Percentiles rank a stretch among this genome's conserved stretches.
These are phyloP conservation scores for Hemileccinum rubropunctum DNA, from an alignment of 768 basidiomycete species.

Conservation along the genomic window DNA sequence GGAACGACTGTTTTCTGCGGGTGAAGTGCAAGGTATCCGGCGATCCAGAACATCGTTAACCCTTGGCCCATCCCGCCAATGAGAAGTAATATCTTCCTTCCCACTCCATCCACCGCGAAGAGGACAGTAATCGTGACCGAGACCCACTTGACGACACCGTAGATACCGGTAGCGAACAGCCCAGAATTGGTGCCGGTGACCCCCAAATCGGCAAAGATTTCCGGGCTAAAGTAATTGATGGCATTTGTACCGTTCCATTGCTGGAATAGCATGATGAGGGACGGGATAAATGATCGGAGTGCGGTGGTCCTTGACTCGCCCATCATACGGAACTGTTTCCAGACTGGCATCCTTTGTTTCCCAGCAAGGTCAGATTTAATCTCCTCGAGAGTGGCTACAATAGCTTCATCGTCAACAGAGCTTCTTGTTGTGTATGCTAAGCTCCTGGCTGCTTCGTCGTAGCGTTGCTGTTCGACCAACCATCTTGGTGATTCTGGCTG, in stretches of 20 bases:
- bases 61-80: constrained; percentile 50
- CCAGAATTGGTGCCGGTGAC: constrained; percentile 41
- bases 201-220: constrained; percentile 49
- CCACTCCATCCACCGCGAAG: constrained; percentile 47
- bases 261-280: constrained; percentile 45
- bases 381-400: constrained; percentile 40
- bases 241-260: constrained; percentile 56
- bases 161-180: constrained; percentile 50
- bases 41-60: constrained; percentile 38
- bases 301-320: constrained; percentile 42
- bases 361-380: constrained; percentile 49
- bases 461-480: constrained; percentile 46
- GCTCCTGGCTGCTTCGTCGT: constrained; percentile 39
- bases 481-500: constrained; percentile 59
- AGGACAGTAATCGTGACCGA: constrained; percentile 38
- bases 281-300: constrained; percentile 44
- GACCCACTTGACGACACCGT: constrained; percentile 40
- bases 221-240: constrained; percentile 54
- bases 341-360: constrained; percentile 34
- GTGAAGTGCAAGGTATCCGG: constrained; percentile 33
- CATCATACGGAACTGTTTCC: constrained; percentile 41
- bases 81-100: constrained; percentile 49
- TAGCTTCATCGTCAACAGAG: constrained; percentile 32
- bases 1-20: constrained; percentile 25
- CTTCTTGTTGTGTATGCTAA: constrained; percentile 38